Evolutionary conservation across 2,329 filamentous ascomycete genomes (phyloP), one percentile per base, ranked within the genome.

Genomic region (Phaeosphaeria sp.): DNA sequence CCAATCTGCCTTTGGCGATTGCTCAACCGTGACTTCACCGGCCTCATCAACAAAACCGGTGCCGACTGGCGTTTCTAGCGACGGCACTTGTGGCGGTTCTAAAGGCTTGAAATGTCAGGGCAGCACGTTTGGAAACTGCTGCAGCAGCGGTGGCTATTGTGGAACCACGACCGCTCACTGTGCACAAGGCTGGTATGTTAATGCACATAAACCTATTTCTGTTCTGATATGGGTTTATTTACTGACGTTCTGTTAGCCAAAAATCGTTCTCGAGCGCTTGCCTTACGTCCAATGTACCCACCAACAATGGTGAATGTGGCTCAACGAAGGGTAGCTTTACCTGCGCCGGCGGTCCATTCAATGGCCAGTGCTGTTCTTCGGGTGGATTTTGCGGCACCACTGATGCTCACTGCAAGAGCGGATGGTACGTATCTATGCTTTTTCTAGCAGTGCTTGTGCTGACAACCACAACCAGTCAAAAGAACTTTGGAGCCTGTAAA

Each of bases 41-140:
- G n/a, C 36, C 18, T 18, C 36, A 6, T 25, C 44, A 11, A 49
- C 25, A 22, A 46, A 20, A 22, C 42, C 42, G 7, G 13, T 22
- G 11, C 47, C 46, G 39, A 39, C 39, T 17, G 50, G 51, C 17
- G 41, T 63, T 33, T 65, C 63, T 22, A 52, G 53, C 3, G 63
- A 65, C 30, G 63, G 63, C 7, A 59, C 54, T 20, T 67, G 60
- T 42, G 64, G 64, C 11, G 58, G 60, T 25, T 46, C 23, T 2
- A 64, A 56, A n/a, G 54, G 44, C 10, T 56, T 50, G 39, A 56
- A 36, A 25, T 67, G 64, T 49, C n/a, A 52, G 25, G 59, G 60
- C 17, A 60, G 54, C 20, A 33, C 21, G 3, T 65, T 54, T 42
- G 62, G 62, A 23, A 56, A 65, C 36, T 65, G 62, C 50, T 61